A percentile compares a stretch with the other conserved stretches of the same genome.
These are phyloP conservation scores for Paramecium tetraurelia DNA, from an alignment of 73 alveolate species.

Conservation along the genomic window DNA sequence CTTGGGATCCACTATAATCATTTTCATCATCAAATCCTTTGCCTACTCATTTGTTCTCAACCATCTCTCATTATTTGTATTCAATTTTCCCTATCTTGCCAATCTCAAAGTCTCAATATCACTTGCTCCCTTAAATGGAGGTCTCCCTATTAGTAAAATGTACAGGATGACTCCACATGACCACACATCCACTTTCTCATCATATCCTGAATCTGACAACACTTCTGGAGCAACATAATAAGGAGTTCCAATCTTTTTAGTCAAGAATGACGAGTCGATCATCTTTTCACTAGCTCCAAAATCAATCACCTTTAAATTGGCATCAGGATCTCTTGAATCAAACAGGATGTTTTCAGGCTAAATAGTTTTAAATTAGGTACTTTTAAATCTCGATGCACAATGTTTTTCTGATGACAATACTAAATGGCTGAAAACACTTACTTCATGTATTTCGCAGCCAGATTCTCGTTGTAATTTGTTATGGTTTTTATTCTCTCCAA, in stretches of 20 bases:
- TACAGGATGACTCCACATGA: constrained; percentile 56
- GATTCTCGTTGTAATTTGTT: constrained; percentile 67
- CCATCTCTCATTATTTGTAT: constrained; percentile 60
- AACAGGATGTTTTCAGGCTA: constrained; percentile 67
- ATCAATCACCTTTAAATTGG: constrained; percentile 79
- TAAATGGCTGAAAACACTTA: constrained; percentile 74
- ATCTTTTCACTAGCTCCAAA: constrained; percentile 73
- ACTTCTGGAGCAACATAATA: constrained; percentile 63
- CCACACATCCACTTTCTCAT: constrained; percentile 62
- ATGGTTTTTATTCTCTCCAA: constrained; percentile 69
- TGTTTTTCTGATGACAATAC: constrained; percentile 71
- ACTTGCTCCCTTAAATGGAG: constrained; percentile 53
- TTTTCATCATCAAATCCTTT: constrained; percentile 67
- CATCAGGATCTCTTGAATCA: constrained; percentile 68
- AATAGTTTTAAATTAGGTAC: neutral
- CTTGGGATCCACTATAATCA: constrained; percentile 64
- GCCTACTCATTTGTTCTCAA: constrained; percentile 59
- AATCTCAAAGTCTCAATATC: constrained; percentile 45
- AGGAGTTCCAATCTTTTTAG: constrained; percentile 58
- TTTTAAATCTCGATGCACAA: constrained; percentile 81
- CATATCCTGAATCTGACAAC: neutral
- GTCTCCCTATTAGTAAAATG: constrained; percentile 53
- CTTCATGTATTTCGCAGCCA: constrained; percentile 71
- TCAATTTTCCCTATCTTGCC: constrained; percentile 50
- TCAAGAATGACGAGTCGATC: neutral